Evolutionary conservation across 78 protist species (phyloP), one percentile per base, ranked within the genome.

Genomic region (Cavenderia fasciculata): DNA sequence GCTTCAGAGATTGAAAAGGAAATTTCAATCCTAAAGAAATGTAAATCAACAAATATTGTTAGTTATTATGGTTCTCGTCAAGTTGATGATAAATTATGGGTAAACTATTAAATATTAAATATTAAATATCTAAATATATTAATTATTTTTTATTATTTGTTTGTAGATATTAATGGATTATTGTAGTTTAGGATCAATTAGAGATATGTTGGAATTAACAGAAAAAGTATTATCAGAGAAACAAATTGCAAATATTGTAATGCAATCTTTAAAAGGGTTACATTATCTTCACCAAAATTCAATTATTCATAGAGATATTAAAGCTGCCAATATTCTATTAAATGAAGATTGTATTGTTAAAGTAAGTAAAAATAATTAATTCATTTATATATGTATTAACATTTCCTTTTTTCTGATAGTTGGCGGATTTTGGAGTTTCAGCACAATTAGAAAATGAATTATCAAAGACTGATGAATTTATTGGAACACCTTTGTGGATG

Each of bases 401-500:
- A 10, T 25, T 5, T 65, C 11, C 23, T 52, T 33, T 5, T 46
- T 0, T 68, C 29, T 12, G 12, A 23, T 8, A 27, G 8, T 12
- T 70, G 21, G 72, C 74, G n/a, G 95, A 91, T 43, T 91, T 91
- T 65, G 95, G 95, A 21, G 87, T 91, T 8, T 40, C 65, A 31
- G 77, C 86, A 2, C 91, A 82, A 63, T 34, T 91, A 14, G 77
- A 75, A 21, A 84, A 89, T 72, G 72, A 41, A 12, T 36, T 74
- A 19, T 25, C 43, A 4, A 52, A 43, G 36, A 29, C 75, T 19
- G 63, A 78, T 21, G 68, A 49, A 16, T 70, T 74, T 12, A 75
- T 76, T 57, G 93, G 93, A 21, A 76, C 93, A 31, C 93, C 88
- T 12, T 43, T 89, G n/a, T 75, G 88, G 87, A 77, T 89, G 88